Base-by-base conservation (phyloP, 176 grass and related monocot genomes). In the Oropetium thomaeum region DNA sequence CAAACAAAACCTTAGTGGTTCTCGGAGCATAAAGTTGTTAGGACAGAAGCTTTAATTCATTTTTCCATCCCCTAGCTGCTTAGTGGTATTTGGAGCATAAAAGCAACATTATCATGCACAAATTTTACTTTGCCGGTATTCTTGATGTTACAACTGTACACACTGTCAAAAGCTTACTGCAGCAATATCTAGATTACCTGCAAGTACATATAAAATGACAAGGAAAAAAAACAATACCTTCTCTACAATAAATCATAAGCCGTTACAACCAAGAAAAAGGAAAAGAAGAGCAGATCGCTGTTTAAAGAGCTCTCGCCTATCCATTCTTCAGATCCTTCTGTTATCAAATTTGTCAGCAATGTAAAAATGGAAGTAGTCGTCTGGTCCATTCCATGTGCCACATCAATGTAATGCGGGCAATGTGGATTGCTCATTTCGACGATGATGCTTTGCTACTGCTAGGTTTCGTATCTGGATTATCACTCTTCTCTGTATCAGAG, bases 401-500 rank as follows among this genome's bases (percentile, higher is more conserved):
- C 67, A 87, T 62, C 30, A 87, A 54, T 69, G 44, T 63, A 34
- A 65, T 20, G 29, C 37, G 25, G 16, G 73, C 27, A 58, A 58
- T 39, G 35, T 17, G 9, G 76, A 32, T 27, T 30, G 43, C 72
- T 85, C 82, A 93, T 77, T 83, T 90, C 8, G 81, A 82, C 17
- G 84, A 80, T 11, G 85, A 82, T 22, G 74, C 52, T 85, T 70
- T 73, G 78, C 77, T 88, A 70, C 85, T 85, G 53, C 70, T 88
- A 23, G 82, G 79, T 58, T 77, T 93, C 10, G 87, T 90, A 66
- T 93, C 91, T 33, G 81, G 84, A 76, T 90, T 90, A 20, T 93
- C 91, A 26, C 91, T 90, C 80, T 90, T 93, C 28, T 93, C 87
- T 0, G 91, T 93, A 85, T 93, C 91, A 5, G 91, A 93, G 62